phyloP scores from a whole-genome alignment of 108 stramenopile genomes.

The Ochromonas danica region DNA sequence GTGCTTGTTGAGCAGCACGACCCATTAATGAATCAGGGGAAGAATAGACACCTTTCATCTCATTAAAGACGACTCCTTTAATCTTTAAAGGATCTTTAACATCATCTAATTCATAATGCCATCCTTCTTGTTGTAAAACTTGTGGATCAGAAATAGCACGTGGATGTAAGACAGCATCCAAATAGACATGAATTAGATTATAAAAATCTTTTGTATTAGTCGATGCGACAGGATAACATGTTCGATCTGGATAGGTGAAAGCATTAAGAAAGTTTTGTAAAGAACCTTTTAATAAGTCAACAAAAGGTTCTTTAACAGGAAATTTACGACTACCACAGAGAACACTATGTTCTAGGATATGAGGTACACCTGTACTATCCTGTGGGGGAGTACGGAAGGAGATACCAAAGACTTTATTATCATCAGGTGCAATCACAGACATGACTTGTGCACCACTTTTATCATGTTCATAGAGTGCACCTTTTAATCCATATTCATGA shows the following conservation, averaged over 20 bases:
- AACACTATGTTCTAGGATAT: constrained; percentile 97
- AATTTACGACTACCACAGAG: constrained; percentile 93
- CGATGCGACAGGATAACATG: constrained; percentile 80
- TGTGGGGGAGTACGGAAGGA: constrained; percentile 93
- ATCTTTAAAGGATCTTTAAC: constrained; percentile 76
- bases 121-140: constrained; percentile 89
- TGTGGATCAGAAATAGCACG: constrained; percentile 80
- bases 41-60: constrained; percentile 99
- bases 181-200: constrained; percentile 97
- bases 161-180: constrained; percentile 93
- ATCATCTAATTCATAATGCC: constrained; percentile 92
- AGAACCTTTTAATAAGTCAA: constrained; percentile 86
- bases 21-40: constrained; percentile 79
- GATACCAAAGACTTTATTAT: constrained; percentile 77
- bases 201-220: constrained; percentile 73
- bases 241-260: constrained; percentile 96
- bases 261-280: constrained; percentile 98
- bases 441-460: constrained; percentile 28
- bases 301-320: constrained; percentile 96
- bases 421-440: constrained; percentile 21
- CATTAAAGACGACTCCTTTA: constrained; percentile 99
- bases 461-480: neutral
- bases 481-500: neutral
- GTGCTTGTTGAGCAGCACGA: constrained; percentile 78
- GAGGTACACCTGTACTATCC: constrained; percentile 91